phyloP scores from a whole-genome alignment of 2,329 filamentous ascomycete species.

The Trichoderma sp. region DNA sequence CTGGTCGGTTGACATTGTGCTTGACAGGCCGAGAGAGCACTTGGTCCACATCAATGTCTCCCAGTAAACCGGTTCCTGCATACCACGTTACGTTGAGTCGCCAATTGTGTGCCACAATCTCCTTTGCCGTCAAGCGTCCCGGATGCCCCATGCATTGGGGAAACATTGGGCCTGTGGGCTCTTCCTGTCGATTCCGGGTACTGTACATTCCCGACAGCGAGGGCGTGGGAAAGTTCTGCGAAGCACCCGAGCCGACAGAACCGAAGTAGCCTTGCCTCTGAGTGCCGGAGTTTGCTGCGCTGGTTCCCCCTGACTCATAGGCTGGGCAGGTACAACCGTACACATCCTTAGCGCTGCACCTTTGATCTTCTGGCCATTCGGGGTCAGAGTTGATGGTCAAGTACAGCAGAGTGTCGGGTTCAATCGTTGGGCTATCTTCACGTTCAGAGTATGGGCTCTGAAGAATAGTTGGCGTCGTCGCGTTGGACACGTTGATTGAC shows the following conservation, averaged over 20 bases:
- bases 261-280: background rate
- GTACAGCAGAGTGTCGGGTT: background rate
- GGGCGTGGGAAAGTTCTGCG: background rate
- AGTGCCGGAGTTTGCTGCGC: background rate
- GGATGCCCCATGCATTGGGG: slow-evolving; percentile 21
- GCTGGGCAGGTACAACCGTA: no score
- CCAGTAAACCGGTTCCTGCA: slow-evolving; percentile 6
- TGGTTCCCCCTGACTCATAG: background rate
- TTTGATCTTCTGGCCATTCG: background rate
- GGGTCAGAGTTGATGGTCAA: slow-evolving; percentile 2
- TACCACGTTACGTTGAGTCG: slow-evolving; percentile 19
- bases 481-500: slow-evolving; percentile 32
- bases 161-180: background rate
- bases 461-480: slow-evolving; percentile 20
- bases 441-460: background rate
- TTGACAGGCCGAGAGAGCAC: slow-evolving; percentile 31
- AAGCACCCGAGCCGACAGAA: background rate
- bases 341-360: background rate
- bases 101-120: slow-evolving; percentile 20
- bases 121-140: slow-evolving; percentile 25
- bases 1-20: slow-evolving; percentile 24
- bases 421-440: background rate
- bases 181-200: background rate
- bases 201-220: background rate
- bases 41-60: background rate